Evolutionary conservation across 305 asterid species (phyloP).

Genomic region (Rubia peregrina): DNA sequence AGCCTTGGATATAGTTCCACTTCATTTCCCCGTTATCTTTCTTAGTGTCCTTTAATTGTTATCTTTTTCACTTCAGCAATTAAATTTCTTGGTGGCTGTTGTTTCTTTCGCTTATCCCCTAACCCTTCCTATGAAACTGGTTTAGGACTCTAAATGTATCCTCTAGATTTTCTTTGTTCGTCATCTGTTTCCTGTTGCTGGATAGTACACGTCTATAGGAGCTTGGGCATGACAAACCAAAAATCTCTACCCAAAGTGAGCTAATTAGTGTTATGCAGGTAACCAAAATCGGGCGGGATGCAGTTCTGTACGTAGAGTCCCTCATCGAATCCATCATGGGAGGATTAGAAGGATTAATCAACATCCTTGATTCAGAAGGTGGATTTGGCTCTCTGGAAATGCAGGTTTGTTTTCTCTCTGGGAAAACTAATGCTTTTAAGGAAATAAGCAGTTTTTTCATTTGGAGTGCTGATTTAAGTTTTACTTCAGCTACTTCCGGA

Average conservation of each 20-base stretch:
- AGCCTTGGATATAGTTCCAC: too few species aligned
- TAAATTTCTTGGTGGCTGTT: too few species aligned
- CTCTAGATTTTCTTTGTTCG: too few species aligned
- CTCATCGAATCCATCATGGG: slow-evolving; percentile 98
- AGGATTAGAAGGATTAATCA: slow-evolving; percentile 94
- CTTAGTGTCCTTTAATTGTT: too few species aligned
- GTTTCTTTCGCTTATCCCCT: too few species aligned
- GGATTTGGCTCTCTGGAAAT: slow-evolving; percentile 97
- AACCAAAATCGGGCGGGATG: slow-evolving; percentile 93
- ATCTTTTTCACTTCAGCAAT: too few species aligned
- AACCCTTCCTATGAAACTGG: too few species aligned
- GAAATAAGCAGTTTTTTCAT: slow-evolving; percentile 20
- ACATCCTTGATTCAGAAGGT: slow-evolving; percentile 97
- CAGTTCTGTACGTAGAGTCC: slow-evolving; percentile 94
- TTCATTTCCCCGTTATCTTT: too few species aligned
- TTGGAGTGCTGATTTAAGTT: slow-evolving; percentile 27
- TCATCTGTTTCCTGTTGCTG: neutral
- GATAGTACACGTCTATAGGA: too few species aligned
- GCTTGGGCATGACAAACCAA: neutral
- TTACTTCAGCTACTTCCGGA: slow-evolving; percentile 89
- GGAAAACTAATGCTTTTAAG: slow-evolving; percentile 23
- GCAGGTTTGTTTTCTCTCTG: slow-evolving; percentile 61
- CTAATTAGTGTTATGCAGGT: slow-evolving; percentile 43
- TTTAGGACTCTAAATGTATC: neutral
- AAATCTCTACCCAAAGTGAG: slow-evolving; percentile 1